phyloP scores from a whole-genome alignment of 1,284 basidiomycete genomes.

The Cutaneotrichosporon arboriforme region DNA sequence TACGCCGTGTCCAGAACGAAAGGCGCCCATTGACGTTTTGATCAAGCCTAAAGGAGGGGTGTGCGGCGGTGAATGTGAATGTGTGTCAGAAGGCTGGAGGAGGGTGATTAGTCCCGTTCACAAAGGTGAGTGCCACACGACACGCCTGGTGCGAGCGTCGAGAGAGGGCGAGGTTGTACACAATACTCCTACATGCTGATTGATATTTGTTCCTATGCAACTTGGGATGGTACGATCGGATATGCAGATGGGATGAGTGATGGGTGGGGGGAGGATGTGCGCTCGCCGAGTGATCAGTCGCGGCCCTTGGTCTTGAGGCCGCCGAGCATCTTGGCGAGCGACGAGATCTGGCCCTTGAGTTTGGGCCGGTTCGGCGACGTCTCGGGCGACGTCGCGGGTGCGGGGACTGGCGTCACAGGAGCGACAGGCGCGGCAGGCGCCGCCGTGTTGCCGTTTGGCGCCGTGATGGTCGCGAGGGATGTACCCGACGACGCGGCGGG shows the following conservation, averaged over 20 bases:
- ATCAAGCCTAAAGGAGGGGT: no score
- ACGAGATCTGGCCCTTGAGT: constrained; percentile 44
- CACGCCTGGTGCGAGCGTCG: no score
- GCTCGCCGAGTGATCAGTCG: no score
- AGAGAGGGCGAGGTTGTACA: no score
- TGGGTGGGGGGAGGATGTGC: background rate
- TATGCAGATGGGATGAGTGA: background rate
- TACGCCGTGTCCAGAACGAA: no score
- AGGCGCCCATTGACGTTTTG: no score
- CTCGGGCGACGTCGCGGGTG: background rate
- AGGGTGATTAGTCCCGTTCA: no score
- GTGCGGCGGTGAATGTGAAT: no score
- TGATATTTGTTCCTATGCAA: background rate
- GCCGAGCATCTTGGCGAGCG: constrained; percentile 46
- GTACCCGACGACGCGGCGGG: background rate
- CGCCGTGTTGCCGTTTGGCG: background rate
- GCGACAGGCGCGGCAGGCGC: background rate
- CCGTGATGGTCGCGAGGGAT: background rate
- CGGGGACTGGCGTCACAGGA: background rate
- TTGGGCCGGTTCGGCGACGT: constrained; percentile 39
- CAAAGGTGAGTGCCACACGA: no score
- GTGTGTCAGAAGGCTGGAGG: no score
- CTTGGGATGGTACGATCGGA: background rate
- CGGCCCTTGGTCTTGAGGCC: constrained; percentile 34
- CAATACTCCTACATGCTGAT: background rate